Evolutionary conservation across 176 grass and related monocot genomes (phyloP).

Genomic region (Hordeum vulgare): MorexV3_pseudomolecules_assembly NC_058524.1:569526100-569526599

Average conservation of each 20-base stretch:
- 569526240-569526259: constrained; percentile 31
- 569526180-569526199: constrained; percentile 33
- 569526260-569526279: constrained; percentile 19
- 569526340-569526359: constrained; percentile 4
- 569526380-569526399: background rate
- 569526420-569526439: constrained; percentile 24
- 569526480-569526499: constrained; percentile 25
- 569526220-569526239: constrained; percentile 17
- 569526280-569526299: background rate
- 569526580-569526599: constrained; percentile 28
- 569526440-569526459: constrained; percentile 43
- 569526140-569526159: constrained; percentile 22
- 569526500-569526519: constrained; percentile 15
- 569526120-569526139: constrained; percentile 20
- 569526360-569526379: constrained; percentile 26
- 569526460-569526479: constrained; percentile 31
- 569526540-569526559: constrained; percentile 50
- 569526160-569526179: constrained; percentile 25
- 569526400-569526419: constrained; percentile 18
- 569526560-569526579: constrained; percentile 4
- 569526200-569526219: background rate
- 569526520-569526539: constrained; percentile 17
- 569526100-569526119: constrained; percentile 11
- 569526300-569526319: constrained; percentile 30
- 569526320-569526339: constrained; percentile 5